phyloP scores from a whole-genome alignment of 2,329 filamentous ascomycete genomes.

The Dactylellina sp. region DNA sequence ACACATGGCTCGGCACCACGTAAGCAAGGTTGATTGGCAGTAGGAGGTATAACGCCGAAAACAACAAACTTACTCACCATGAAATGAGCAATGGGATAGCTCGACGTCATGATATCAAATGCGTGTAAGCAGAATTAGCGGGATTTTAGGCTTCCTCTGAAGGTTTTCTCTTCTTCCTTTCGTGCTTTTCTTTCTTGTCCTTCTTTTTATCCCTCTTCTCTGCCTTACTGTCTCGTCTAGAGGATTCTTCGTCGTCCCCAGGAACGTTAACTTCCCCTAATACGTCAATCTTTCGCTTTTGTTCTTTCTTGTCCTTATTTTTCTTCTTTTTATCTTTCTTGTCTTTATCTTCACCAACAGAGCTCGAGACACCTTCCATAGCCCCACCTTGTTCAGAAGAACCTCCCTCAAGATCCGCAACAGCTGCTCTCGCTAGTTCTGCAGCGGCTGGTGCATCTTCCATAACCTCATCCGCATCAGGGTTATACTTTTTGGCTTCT shows the following conservation, averaged over 20 bases:
- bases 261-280: slow-evolving; percentile 3
- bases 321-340: slow-evolving; percentile 64
- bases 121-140: neutral
- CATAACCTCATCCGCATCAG: slow-evolving; percentile 86
- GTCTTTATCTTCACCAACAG: slow-evolving; percentile 63
- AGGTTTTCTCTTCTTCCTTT: slow-evolving; percentile 54
- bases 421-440: slow-evolving; percentile 65
- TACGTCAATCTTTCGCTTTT: slow-evolving; percentile 56
- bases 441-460: slow-evolving; percentile 74
- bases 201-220: slow-evolving; percentile 53
- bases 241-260: neutral
- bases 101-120: neutral
- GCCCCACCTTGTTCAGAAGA: slow-evolving; percentile 64
- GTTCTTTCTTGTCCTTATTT: slow-evolving; percentile 62
- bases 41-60: slow-evolving; percentile 20
- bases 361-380: slow-evolving; percentile 63
- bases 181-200: slow-evolving; percentile 50
- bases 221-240: slow-evolving; percentile 22
- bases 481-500: slow-evolving; percentile 93
- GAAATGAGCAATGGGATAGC: neutral
- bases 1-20: neutral
- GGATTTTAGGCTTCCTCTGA: slow-evolving; percentile 36
- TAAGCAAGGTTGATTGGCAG: neutral
- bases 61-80: neutral
- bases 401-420: slow-evolving; percentile 65